A percentile compares a stretch with the other conserved stretches of the same genome.
Evolutionary conservation across 2,329 filamentous ascomycete genomes (phyloP).

Genomic region (Mycogone perniciosa): DNA sequence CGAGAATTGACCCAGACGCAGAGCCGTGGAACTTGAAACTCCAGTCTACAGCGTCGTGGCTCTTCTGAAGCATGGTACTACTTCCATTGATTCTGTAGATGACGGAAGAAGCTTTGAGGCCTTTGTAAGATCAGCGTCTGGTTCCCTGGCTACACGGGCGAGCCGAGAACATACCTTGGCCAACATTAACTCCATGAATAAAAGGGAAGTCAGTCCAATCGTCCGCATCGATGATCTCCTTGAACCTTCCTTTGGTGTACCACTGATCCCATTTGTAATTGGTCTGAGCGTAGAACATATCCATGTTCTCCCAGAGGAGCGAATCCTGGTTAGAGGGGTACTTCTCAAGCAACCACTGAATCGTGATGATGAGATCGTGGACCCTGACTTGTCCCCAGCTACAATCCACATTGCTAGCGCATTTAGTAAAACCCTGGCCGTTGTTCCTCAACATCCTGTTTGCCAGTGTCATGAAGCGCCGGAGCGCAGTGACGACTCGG

Average conservation of each 20-base stretch:
- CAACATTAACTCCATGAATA: slow-evolving; percentile 38
- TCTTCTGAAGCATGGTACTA: slow-evolving; percentile 29
- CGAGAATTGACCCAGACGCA: slow-evolving; percentile 35
- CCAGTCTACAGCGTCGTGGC: slow-evolving; percentile 31
- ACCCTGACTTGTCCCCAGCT: slow-evolving; percentile 29
- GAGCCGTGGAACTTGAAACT: slow-evolving; percentile 34
- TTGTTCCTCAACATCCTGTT: slow-evolving; percentile 50
- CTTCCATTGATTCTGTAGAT: slow-evolving; percentile 36
- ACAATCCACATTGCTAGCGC: slow-evolving; percentile 32
- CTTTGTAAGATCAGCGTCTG: slow-evolving; percentile 16
- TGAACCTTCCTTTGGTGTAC: slow-evolving; percentile 21
- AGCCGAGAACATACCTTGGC: slow-evolving; percentile 29
- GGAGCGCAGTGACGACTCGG: slow-evolving; percentile 15
- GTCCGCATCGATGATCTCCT: slow-evolving; percentile 15
- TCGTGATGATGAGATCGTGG: slow-evolving; percentile 33
- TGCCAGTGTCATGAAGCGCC: slow-evolving; percentile 34
- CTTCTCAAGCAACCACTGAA: slow-evolving; percentile 36
- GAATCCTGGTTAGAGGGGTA: slow-evolving; percentile 19
- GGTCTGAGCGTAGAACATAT: slow-evolving; percentile 29
- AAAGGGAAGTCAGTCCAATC: slow-evolving; percentile 23
- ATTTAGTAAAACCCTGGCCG: slow-evolving; percentile 43
- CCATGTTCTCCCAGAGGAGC: slow-evolving; percentile 35
- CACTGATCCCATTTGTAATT: slow-evolving; percentile 24
- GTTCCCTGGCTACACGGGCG: neutral
- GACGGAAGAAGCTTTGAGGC: slow-evolving; percentile 33